Evolutionary conservation across 371 early-diverging fungal genomes (phyloP).

Genomic region (Smittium mucronatum): DNA sequence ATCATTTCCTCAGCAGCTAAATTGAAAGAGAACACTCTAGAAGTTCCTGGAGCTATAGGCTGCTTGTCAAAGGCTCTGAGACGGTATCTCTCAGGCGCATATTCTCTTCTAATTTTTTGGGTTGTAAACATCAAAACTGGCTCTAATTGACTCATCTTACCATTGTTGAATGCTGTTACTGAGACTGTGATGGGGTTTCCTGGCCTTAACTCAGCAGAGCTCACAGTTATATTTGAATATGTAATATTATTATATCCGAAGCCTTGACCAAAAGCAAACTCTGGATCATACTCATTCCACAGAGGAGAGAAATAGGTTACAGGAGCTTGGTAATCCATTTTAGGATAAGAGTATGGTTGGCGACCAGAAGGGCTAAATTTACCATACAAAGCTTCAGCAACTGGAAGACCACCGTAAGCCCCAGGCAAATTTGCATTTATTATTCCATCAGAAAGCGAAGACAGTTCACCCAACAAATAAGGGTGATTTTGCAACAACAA

Average conservation of each 20-base stretch:
- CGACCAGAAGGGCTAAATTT: conserved; percentile 39
- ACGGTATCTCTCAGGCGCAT: conserved; percentile 33
- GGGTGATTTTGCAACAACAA: conserved; percentile 49
- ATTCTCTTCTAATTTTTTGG: conserved; percentile 37
- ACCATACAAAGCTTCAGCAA: conserved; percentile 43
- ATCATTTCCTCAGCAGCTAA: conserved; percentile 29
- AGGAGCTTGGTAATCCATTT: conserved; percentile 26
- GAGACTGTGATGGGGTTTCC: conserved; percentile 24
- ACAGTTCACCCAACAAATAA: conserved; percentile 33
- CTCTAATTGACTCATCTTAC: conserved; percentile 38
- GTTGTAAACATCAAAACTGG: conserved; percentile 44
- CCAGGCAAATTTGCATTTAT: conserved; percentile 48
- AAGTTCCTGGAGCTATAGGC: conserved; percentile 16
- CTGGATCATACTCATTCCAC: conserved; percentile 30
- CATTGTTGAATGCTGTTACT: conserved; percentile 37
- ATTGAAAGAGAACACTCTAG: conserved; percentile 16
- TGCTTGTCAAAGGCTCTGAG: conserved; percentile 21
- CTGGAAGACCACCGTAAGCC: conserved; percentile 42
- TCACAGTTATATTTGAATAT: conserved; percentile 34
- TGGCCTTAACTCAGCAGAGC: neutral
- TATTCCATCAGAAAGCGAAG: conserved; percentile 35
- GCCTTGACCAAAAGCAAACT: conserved; percentile 48
- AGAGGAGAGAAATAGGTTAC: conserved; percentile 23
- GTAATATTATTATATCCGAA: conserved; percentile 41
- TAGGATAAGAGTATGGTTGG: conserved; percentile 43